A percentile compares a stretch with the other conserved stretches of the same genome.
Conservation (phyloP, 2,329 filamentous ascomycete genomes). For the Dactylellina cionopaga region DNA sequence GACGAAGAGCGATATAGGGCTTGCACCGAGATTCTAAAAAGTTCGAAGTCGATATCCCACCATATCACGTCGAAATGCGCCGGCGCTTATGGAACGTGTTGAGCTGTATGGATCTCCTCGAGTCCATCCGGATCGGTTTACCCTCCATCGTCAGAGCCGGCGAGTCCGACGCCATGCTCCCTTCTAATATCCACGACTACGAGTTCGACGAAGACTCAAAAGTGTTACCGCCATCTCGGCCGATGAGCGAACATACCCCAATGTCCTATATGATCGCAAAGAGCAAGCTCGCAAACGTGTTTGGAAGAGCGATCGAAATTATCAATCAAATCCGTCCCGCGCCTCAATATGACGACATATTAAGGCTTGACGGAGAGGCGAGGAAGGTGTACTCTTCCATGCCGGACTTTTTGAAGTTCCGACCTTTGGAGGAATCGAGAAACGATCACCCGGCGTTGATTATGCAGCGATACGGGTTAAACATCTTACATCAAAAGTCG, state of each 20-base stretch:
- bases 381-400: conserved; percentile 73
- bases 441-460: conserved; percentile 75
- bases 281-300: conserved; percentile 72
- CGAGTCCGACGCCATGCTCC: conserved; percentile 78
- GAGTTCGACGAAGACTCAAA: conserved; percentile 78
- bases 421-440: conserved; percentile 76
- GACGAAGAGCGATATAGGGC: conserved; percentile 60
- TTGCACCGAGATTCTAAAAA: conserved; percentile 81
- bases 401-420: conserved; percentile 81
- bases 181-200: conserved; percentile 82
- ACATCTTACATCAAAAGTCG: conserved; percentile 87
- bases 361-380: conserved; percentile 71
- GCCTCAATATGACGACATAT: conserved; percentile 71
- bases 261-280: conserved; percentile 83
- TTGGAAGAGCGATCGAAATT: conserved; percentile 77
- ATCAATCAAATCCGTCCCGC: conserved; percentile 62
- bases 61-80: conserved; percentile 80
- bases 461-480: conserved; percentile 83
- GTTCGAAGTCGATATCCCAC: conserved; percentile 73
- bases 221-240: conserved; percentile 73
- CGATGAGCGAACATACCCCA: conserved; percentile 76
- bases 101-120: conserved; percentile 77
- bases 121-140: conserved; percentile 75
- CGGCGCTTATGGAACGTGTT: conserved; percentile 75
- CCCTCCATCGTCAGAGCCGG: conserved; percentile 75